Evolutionary conservation across 129 eudicot genomes (phyloP).

Genomic region (Helianthus tuberosus): DNA sequence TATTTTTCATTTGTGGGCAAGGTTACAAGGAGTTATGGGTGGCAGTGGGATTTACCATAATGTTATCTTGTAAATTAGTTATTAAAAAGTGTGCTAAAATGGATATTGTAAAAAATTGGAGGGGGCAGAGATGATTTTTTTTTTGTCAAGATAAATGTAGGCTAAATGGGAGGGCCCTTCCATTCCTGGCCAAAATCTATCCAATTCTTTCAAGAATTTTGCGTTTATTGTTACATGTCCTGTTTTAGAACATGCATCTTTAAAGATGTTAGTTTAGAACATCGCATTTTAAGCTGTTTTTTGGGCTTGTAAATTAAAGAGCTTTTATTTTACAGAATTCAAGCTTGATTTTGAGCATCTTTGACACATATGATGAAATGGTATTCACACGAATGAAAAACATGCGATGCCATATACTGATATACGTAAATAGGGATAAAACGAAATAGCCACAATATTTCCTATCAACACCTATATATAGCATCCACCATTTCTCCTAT

Average conservation of each 20-base stretch:
- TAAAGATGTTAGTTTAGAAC: background rate
- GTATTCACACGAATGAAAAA: too few relatives aligned
- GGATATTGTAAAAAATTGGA: conserved; percentile 23
- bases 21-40: conserved; percentile 25
- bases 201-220: background rate
- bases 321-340: background rate
- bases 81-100: conserved; percentile 15
- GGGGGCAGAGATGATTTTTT: background rate
- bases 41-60: conserved; percentile 30
- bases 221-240: background rate
- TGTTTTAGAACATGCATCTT: too few relatives aligned
- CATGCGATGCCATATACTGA: too few relatives aligned
- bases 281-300: background rate
- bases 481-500: too few relatives aligned
- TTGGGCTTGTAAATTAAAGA: background rate
- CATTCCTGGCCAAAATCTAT: background rate
- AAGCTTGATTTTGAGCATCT: too few relatives aligned
- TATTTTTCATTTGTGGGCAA: conserved; percentile 16
- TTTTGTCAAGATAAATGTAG: background rate
- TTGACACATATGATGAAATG: too few relatives aligned
- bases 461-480: too few relatives aligned
- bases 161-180: background rate
- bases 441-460: too few relatives aligned
- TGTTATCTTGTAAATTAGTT: conserved; percentile 14
- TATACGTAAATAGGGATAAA: too few relatives aligned